Conservation (phyloP, 768 basidiomycete species). For the Tulasnella sp. region DNA sequence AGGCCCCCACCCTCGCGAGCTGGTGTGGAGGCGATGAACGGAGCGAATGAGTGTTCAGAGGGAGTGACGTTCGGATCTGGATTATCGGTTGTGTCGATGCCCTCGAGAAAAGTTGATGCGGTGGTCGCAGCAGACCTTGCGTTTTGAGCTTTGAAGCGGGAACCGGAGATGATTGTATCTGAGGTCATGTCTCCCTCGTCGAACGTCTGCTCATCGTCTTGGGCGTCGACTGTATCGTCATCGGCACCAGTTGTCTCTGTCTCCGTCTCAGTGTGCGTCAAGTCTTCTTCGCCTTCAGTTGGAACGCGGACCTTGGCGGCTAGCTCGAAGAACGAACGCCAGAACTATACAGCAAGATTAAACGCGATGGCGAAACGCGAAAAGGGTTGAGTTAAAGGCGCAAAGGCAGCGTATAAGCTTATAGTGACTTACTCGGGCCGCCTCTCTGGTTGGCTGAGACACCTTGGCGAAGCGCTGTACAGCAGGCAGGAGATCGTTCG, state of each 20-base stretch:
- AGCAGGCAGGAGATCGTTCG: constrained; percentile 70
- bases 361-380: background rate
- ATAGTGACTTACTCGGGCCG: constrained; percentile 66
- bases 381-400: background rate
- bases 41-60: constrained; percentile 14
- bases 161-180: background rate
- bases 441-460: constrained; percentile 80
- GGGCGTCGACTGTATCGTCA: background rate
- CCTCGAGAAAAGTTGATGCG: background rate
- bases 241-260: background rate
- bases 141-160: background rate
- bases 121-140: background rate
- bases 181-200: background rate
- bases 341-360: constrained; percentile 49
- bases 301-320: constrained; percentile 82
- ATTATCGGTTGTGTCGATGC: background rate
- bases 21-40: constrained; percentile 13
- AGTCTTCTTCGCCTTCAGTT: constrained; percentile 58
- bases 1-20: background rate
- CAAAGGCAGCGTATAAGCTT: background rate
- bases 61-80: background rate
- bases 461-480: constrained; percentile 83
- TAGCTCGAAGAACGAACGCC: constrained; percentile 92
- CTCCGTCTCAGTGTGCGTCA: constrained; percentile 17
- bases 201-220: background rate